These are phyloP conservation scores for Talaromyces sp. DNA, from an alignment of 2,329 filamentous ascomycete species.

Conservation along the genomic window DNA sequence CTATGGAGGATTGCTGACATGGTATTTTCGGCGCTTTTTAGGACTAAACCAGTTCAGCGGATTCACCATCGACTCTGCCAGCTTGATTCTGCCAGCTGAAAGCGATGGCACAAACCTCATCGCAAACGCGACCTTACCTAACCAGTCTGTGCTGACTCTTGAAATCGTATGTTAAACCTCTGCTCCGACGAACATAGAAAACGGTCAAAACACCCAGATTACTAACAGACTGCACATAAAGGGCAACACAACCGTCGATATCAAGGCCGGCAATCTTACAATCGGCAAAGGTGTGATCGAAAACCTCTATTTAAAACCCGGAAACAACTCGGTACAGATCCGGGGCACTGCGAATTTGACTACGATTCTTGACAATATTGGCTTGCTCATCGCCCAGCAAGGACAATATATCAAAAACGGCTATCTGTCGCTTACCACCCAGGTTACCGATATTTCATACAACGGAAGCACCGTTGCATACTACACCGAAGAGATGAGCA, in stretches of 20 bases:
- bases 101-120: constrained; percentile 49
- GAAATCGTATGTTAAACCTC: constrained; percentile 35
- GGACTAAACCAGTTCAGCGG: constrained; percentile 50
- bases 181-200: neutral
- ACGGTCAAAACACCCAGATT: neutral
- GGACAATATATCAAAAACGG: constrained; percentile 23
- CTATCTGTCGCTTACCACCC: constrained; percentile 24
- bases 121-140: constrained; percentile 52
- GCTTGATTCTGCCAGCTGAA: constrained; percentile 39
- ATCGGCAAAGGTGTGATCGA: constrained; percentile 49
- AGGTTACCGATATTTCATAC: constrained; percentile 26
- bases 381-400: constrained; percentile 24
- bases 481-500: constrained; percentile 31
- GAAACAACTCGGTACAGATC: constrained; percentile 48
- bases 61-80: constrained; percentile 45
- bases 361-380: constrained; percentile 27
- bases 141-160: constrained; percentile 53
- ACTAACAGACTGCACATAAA: constrained; percentile 4
- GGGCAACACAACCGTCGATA: constrained; percentile 51
- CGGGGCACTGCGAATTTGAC: constrained; percentile 45
- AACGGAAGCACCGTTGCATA: constrained; percentile 30
- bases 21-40: constrained; percentile 22
- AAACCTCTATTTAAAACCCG: constrained; percentile 50
- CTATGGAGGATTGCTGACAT: neutral
- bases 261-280: constrained; percentile 43